These are phyloP conservation scores for Capsella rubella DNA, from an alignment of 441 rosid genomes.

Conservation along the genomic window DNA sequence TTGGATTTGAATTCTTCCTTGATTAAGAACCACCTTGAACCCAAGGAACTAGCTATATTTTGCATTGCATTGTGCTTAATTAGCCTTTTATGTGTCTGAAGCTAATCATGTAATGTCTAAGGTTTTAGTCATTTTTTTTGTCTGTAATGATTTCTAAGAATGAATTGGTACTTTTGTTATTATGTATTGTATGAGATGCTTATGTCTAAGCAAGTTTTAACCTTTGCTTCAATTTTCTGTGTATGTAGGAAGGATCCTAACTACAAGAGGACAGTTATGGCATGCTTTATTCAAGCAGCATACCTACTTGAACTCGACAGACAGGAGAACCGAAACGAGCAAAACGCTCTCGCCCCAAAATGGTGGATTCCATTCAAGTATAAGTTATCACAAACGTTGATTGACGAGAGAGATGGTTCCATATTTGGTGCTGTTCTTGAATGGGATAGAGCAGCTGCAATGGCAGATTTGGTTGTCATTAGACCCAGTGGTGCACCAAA, in stretches of 20 bases:
- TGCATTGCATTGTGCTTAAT: not conserved
- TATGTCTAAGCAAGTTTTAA: not conserved
- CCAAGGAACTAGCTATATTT: not conserved
- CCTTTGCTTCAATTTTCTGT: constrained; percentile 7
- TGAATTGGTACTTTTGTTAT: too few relatives aligned
- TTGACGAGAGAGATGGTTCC: constrained; percentile 85
- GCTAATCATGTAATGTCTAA: constrained; percentile 20
- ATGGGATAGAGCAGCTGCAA: constrained; percentile 90
- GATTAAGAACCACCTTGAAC: not conserved
- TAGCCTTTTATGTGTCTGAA: not conserved
- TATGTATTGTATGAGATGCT: not conserved
- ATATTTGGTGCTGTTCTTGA: constrained; percentile 87
- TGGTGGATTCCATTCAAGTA: constrained; percentile 95
- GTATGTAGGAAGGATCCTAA: constrained; percentile 77
- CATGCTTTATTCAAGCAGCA: constrained; percentile 94
- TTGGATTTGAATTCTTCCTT: too few relatives aligned
- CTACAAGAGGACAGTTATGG: constrained; percentile 82
- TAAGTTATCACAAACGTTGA: constrained; percentile 69
- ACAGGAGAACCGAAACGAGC: constrained; percentile 75
- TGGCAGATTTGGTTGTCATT: constrained; percentile 72
- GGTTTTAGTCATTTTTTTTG: not conserved
- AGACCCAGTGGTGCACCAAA: constrained; percentile 93
- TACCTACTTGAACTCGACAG: constrained; percentile 90
- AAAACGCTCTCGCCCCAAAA: constrained; percentile 80
- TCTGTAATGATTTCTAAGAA: not conserved